Base-by-base conservation (phyloP, 169 alveolate genomes). In the Plasmodium yoelii region DNA sequence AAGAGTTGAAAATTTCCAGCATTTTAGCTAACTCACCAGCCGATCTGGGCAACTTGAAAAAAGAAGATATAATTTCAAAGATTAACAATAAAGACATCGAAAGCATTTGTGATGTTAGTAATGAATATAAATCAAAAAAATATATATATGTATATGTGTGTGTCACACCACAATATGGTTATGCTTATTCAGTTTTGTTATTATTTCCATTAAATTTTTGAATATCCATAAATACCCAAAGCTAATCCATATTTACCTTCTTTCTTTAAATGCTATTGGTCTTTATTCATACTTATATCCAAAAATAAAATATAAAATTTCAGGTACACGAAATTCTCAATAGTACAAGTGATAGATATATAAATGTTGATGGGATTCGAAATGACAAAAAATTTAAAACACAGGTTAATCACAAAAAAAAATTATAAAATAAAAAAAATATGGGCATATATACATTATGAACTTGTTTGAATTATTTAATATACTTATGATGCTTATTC, bases 271-370 rank as follows among this genome's bases (percentile, higher is more conserved):
- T 34, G 42, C 5, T 0, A 34, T 34, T 4, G 42, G 4, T 34
- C 6, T 34, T 34, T 34, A 34, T 34, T 34, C 42, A 34, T 34
- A 3, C 42, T 34, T 3, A 34, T 34, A 34, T 34, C 7, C 8
- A 51, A 51, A 51, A 51, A 55, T 34, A 24, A 9, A 6, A 24
- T 71, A 49, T 7, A 56, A 10, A 22, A 47, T 64, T 63, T 51
- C 39, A 77, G 88, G 68, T 77, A 47, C 88, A 77, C 44, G 88
- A 77, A 77, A 77, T 77, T 65, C 56, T 77, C 44, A 77, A 77
- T 55, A 77, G 88, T 69, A 49, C 73, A 49, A 19, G 61, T 18
- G 77, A 63, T 51, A 13, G 68, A 9, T 53, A 49, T 69, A 24
- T 77, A 39, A 39, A 67, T 18, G 59, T 77, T 19, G 88, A 77